These are phyloP conservation scores for Colletotrichum somersetense DNA, from an alignment of 2,329 filamentous ascomycete genomes.

Conservation along the genomic window DNA sequence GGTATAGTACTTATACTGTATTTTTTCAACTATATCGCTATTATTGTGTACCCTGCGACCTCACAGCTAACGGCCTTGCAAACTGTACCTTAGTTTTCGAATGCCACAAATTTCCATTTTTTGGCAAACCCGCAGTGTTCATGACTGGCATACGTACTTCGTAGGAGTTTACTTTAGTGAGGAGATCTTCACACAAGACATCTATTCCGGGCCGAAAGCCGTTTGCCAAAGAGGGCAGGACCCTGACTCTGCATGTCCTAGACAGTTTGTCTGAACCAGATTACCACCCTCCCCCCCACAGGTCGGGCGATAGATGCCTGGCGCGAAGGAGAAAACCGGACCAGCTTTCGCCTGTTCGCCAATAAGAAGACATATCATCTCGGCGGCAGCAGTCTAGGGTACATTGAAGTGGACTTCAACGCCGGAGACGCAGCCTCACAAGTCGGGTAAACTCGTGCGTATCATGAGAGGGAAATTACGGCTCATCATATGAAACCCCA, in stretches of 20 bases:
- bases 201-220: constrained; percentile 7
- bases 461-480: neutral
- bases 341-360: neutral
- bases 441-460: constrained; percentile 1
- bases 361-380: neutral
- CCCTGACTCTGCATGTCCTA: constrained; percentile 32
- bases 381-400: neutral
- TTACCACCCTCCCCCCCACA: constrained; percentile 21
- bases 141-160: neutral
- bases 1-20: too few species aligned
- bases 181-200: constrained; percentile 30
- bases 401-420: neutral
- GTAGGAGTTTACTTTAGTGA: too few species aligned
- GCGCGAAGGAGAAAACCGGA: constrained; percentile 22
- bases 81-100: too few species aligned
- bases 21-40: neutral
- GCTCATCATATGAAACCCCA: neutral
- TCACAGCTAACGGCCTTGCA: too few species aligned
- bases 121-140: neutral
- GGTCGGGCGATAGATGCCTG: constrained; percentile 29
- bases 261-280: constrained; percentile 11
- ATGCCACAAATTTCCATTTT: neutral
- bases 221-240: constrained; percentile 30
- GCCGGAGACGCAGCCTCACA: neutral
- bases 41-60: too few species aligned